Evolutionary conservation across 2,329 filamentous ascomycete species (phyloP), one percentile per base, ranked within the genome.

Genomic region (Paecilomyces niveus): DNA sequence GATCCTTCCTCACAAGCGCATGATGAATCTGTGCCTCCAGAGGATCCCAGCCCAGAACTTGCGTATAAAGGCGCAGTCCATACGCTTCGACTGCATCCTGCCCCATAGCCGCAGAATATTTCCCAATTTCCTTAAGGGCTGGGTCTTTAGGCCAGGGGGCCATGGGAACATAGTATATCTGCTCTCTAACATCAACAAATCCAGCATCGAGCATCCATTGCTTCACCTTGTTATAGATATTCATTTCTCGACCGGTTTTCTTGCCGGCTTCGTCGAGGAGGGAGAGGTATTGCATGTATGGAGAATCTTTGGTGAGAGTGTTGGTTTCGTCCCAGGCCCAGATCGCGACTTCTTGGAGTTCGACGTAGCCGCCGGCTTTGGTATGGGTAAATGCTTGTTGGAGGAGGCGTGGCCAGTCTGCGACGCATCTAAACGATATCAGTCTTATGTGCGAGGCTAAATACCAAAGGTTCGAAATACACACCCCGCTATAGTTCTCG

Each of bases 51-150:
- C 62, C 60, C n/a, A 65, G 56, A 10, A 65, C 61, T 54, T 65
- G 61, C 22, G 63, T 65, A 24, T 61, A 61, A 33, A 65, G 31
- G 10, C 62, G 62, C 9, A 64, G 58, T 3, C 59, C 60, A 54
- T 65, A 65, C 1, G 63, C 64, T 33, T 65, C 63, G 39, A 65
- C 64, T 3, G 62, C 60, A 26, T 64, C 61, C 51, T 63, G 61
- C n/a, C 61, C 58, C 31, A 61, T 57, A 24, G 64, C 60, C 11
- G 62, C 59, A 56, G 63, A 57, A 39, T 61, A 64, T 32, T 59
- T 65, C 8, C 63, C 63, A 11, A 61, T 10, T 1, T 60, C 56
- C 33, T 64, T 64, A 2, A 64, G 54, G 50, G 59, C 26, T 9
- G 61, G 61, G 52, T 64, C 63, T 2, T 59, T 59, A 15, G 62